Evolutionary conservation across 345 rosid genomes (phyloP), one percentile per base, ranked within the genome.

Genomic region (Hibiscus trionum): DNA sequence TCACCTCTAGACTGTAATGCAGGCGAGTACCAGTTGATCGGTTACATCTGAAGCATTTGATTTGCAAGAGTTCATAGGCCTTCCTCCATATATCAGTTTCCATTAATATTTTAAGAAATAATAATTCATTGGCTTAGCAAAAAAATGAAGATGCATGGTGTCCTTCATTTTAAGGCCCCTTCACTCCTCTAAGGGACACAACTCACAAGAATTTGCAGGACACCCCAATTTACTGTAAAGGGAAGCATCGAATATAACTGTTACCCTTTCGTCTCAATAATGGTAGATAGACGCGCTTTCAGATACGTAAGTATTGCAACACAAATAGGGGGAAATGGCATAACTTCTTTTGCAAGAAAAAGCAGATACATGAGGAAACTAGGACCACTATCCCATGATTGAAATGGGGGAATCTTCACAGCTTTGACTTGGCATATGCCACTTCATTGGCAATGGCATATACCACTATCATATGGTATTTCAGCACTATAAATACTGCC

Each of bases 321-420:
- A 66, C 15, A 47, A 12, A 46, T 46, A 14, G 11, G 70, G 55
- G 9, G 15, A 66, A 66, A 21, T 66, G 70, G 70, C 19, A 15
- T 66, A 14, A 14, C 11, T 42, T 42, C 70, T 66, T 66, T 47
- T 26, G 39, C 56, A 66, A 66, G 56, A 26, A 52, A 66, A 12
- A 66, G 57, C 55, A 66, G 55, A 66, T 39, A 24, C 21, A 66
- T n/a, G 55, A 50, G 24, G 21, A 77, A 76, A 70, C 46, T 29
- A 73, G 83, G 85, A 75, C 83, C 85, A 77, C 76, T 11, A 24
- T 70, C 35, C 74, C 81, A 72, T 77, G 64, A 79, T 57, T 27
- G 47, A 73, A 74, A 79, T 39, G 69, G 74, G 76, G 58, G 64
- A 61, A 68, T 66, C 50, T 67, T 52, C 75, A 60, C 5, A 63